Conservation (phyloP, 768 basidiomycete genomes). For the Kwoniella pini region DNA sequence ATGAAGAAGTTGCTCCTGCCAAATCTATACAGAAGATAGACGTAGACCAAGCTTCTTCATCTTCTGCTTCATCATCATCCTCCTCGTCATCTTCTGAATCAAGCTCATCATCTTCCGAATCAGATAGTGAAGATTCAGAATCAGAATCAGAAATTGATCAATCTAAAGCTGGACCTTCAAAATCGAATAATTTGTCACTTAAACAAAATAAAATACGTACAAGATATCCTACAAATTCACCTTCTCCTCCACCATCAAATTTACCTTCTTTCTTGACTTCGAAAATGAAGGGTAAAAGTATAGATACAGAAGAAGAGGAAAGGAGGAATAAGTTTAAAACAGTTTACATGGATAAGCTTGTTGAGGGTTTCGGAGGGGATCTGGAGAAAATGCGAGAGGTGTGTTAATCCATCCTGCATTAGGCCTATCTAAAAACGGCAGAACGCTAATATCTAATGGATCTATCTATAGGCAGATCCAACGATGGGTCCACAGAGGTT, state of each 20-base stretch:
- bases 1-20: constrained; percentile 6
- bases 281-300: constrained; percentile 15
- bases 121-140: constrained; percentile 32
- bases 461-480: constrained; percentile 14
- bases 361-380: constrained; percentile 45
- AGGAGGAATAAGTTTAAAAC: constrained; percentile 38
- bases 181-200: not conserved
- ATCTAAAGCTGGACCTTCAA: constrained; percentile 13
- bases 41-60: constrained; percentile 24
- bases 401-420: constrained; percentile 2
- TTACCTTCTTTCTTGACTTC: constrained; percentile 43
- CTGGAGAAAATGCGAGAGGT: constrained; percentile 47
- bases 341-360: constrained; percentile 50
- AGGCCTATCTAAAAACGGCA: not conserved
- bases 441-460: not conserved
- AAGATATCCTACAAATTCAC: constrained; percentile 31
- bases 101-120: constrained; percentile 21
- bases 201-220: constrained; percentile 19
- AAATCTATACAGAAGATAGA: constrained; percentile 1
- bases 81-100: constrained; percentile 20
- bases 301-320: constrained; percentile 24
- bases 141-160: constrained; percentile 30
- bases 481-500: constrained; percentile 24
- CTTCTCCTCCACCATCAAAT: constrained; percentile 33
- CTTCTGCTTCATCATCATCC: constrained; percentile 22